phyloP scores from a whole-genome alignment of 345 rosid genomes.

The Erysimum cheiranthoides region DNA sequence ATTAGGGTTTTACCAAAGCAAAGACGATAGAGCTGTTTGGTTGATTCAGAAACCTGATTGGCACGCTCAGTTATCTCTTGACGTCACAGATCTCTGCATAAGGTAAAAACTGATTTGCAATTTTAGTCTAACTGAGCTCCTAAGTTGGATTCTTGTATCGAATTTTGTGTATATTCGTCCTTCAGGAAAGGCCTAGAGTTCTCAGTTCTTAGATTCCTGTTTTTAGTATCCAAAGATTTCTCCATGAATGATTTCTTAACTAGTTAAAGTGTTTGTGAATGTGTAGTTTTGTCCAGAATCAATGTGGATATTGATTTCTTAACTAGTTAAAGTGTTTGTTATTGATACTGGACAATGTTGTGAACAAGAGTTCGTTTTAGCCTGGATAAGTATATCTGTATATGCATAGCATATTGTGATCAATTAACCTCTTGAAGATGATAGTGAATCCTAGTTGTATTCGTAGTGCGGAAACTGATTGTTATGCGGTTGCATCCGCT shows the following conservation, averaged over 20 bases:
- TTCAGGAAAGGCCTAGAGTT: not conserved
- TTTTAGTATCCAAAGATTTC: not conserved
- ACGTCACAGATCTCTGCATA: constrained; percentile 79
- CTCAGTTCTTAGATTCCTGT: not conserved
- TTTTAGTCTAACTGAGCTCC: not conserved
- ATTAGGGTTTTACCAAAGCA: constrained; percentile 76
- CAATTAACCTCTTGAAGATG: not conserved
- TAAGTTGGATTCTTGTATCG: not conserved
- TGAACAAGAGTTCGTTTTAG: not conserved
- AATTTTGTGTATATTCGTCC: not conserved
- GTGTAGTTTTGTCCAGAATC: not conserved
- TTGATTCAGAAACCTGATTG: constrained; percentile 77
- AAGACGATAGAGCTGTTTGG: constrained; percentile 84
- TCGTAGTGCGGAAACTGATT: not conserved
- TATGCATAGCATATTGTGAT: not conserved
- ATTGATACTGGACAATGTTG: constrained; percentile 9
- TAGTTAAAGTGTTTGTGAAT: constrained; percentile 4
- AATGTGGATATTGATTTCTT: not conserved
- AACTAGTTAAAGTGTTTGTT: not conserved
- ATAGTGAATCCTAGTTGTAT: not conserved
- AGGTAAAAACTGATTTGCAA: constrained; percentile 51
- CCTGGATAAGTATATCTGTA: constrained; percentile 17
- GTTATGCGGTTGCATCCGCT: not conserved
- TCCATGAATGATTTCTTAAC: not conserved
- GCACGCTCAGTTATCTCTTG: constrained; percentile 90